phyloP scores from a whole-genome alignment of 176 grass and related monocot genomes.

The Oryza longistaminata region DNA sequence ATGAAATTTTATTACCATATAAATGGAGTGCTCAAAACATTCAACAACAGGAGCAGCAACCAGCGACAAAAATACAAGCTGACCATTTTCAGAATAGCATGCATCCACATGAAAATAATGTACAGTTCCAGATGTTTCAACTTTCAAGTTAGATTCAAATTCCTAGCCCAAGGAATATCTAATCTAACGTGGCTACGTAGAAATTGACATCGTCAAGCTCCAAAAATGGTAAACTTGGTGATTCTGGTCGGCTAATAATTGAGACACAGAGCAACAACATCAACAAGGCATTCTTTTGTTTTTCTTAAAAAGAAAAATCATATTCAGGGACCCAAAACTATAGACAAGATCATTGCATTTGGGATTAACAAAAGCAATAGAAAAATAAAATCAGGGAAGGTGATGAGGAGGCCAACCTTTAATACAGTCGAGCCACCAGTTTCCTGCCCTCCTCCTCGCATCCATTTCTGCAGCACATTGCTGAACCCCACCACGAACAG shows the following conservation, averaged over 20 bases:
- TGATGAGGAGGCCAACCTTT: constrained; percentile 23
- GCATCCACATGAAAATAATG: background rate
- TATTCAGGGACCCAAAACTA: background rate
- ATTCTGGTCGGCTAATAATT: background rate
- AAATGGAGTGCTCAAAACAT: background rate
- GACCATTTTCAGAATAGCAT: background rate
- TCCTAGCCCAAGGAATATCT: background rate
- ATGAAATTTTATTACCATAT: background rate
- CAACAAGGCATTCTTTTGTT: background rate
- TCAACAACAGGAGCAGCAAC: background rate
- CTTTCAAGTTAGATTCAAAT: background rate
- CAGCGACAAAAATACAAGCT: background rate
- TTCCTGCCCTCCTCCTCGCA: constrained; percentile 13
- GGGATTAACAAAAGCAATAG: constrained; percentile 24
- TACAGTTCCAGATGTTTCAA: background rate
- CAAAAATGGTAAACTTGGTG: too few species aligned
- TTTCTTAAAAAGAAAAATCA: background rate
- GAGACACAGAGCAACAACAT: background rate
- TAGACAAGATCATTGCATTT: constrained; percentile 32
- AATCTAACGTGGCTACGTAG: background rate
- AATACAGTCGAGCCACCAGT: constrained; percentile 23
- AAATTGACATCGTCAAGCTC: too few species aligned
- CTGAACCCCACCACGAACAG: background rate
- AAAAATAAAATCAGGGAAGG: constrained; percentile 10
- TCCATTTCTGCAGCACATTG: background rate